Percentiles rank a stretch among this genome's conserved stretches.
These are phyloP conservation scores for Rhododendron griersonianum DNA, from an alignment of 148 eudicot species.

Conservation along the genomic window DNA sequence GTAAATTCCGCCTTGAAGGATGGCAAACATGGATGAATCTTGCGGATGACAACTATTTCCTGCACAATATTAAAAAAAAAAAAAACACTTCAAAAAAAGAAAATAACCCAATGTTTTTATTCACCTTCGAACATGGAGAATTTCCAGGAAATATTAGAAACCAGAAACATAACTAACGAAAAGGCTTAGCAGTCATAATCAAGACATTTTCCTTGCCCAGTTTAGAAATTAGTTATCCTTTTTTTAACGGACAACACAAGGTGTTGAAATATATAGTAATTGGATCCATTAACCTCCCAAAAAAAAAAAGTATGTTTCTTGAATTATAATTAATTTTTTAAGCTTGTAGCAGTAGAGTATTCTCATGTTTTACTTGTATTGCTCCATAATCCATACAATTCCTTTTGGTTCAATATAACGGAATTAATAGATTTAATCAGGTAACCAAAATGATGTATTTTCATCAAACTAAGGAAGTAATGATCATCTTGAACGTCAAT, in stretches of 20 bases:
- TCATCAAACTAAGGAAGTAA: neutral
- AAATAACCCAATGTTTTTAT: neutral
- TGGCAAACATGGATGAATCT: constrained; percentile 94
- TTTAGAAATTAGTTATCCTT: neutral
- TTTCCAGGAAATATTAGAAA: neutral
- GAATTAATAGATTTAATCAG: no score
- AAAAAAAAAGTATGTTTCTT: no score
- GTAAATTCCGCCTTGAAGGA: constrained; percentile 97
- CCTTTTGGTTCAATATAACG: no score
- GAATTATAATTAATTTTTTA: no score
- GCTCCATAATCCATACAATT: no score
- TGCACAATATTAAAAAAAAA: constrained; percentile 27
- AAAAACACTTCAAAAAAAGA: neutral
- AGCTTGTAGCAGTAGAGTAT: no score
- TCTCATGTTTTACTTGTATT: no score
- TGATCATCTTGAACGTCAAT: neutral
- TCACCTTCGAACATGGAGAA: neutral
- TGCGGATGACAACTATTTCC: constrained; percentile 88
- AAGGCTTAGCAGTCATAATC: neutral
- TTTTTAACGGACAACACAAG: neutral
- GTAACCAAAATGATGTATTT: neutral
- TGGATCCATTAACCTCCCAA: no score
- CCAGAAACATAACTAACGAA: neutral
- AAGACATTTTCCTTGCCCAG: neutral
- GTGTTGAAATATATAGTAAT: neutral